phyloP scores from a whole-genome alignment of 1,284 basidiomycete species.

The Microbotryum violaceum region DNA sequence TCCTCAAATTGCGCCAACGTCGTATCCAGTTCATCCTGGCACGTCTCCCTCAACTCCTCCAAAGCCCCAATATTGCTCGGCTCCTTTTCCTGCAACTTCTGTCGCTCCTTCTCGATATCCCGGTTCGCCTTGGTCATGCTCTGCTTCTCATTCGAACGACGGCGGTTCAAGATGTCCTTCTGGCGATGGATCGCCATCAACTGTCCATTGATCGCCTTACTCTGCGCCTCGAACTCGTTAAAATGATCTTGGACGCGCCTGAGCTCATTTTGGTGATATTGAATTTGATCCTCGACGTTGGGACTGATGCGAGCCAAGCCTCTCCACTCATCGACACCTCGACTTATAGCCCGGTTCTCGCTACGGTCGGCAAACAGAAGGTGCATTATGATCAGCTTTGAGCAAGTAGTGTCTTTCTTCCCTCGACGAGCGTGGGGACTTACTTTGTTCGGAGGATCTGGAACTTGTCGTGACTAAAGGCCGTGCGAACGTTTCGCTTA shows the following conservation, averaged over 20 bases:
- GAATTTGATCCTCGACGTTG: slow-evolving; percentile 34
- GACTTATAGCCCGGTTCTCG: too few species aligned
- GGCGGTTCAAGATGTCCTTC: slow-evolving; percentile 9
- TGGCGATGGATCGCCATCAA: slow-evolving; percentile 2
- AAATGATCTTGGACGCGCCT: neutral
- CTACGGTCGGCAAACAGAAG: too few species aligned
- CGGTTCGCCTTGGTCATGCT: slow-evolving; percentile 34
- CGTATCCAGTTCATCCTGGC: slow-evolving; percentile 31
- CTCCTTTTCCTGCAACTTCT: slow-evolving; percentile 63
- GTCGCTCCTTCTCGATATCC: slow-evolving; percentile 45
- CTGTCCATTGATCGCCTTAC: slow-evolving; percentile 12
- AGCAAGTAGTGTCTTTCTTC: too few species aligned
- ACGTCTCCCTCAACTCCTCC: slow-evolving; percentile 48
- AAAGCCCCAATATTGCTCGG: slow-evolving; percentile 63
- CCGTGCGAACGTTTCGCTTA: slow-evolving; percentile 33
- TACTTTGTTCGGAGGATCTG: slow-evolving; percentile 6
- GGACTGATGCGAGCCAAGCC: slow-evolving; percentile 39
- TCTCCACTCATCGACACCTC: slow-evolving; percentile 36
- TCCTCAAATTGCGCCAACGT: slow-evolving; percentile 24
- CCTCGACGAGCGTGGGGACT: slow-evolving; percentile 18
- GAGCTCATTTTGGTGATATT: slow-evolving; percentile 12
- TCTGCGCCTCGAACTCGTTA: neutral
- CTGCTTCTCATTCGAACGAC: slow-evolving; percentile 23
- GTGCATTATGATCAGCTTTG: too few species aligned
- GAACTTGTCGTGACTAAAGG: slow-evolving; percentile 31